Conservation (phyloP, 2,329 filamentous ascomycete species). For the Botrytis tulipae region DNA sequence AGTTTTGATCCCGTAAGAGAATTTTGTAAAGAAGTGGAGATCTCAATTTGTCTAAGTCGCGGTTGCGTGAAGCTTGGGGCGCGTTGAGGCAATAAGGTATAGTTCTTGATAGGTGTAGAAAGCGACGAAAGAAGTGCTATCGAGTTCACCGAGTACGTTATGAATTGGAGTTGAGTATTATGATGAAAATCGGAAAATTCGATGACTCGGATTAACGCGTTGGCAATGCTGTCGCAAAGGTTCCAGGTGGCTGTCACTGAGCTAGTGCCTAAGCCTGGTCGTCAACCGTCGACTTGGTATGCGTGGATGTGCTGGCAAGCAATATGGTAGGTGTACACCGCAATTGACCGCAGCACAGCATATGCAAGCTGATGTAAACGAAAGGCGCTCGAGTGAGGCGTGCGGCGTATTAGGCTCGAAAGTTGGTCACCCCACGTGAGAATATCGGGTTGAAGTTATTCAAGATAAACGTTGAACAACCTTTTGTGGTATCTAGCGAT, state of each 20-base stretch:
- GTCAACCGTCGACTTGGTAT: conserved; percentile 51
- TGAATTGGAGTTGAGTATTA: conserved; percentile 21
- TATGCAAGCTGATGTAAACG: conserved; percentile 56
- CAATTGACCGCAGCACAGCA: conserved; percentile 55
- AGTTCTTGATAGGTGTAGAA: conserved; percentile 22
- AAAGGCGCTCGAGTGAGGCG: conserved; percentile 43
- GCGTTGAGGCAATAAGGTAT: conserved; percentile 22
- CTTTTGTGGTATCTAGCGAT: conserved; percentile 27
- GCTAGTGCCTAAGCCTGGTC: conserved; percentile 35
- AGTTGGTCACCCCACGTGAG: conserved; percentile 35
- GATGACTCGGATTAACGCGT: conserved; percentile 24
- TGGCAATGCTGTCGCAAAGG: conserved; percentile 31
- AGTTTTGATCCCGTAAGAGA: conserved; percentile 33
- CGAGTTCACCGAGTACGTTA: conserved; percentile 23
- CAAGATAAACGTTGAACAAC: conserved; percentile 32
- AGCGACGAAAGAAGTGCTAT: conserved; percentile 18
- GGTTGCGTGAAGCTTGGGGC: conserved; percentile 17
- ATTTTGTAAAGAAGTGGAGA: conserved; percentile 20
- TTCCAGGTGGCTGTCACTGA: conserved; percentile 29
- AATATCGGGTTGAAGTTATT: conserved; percentile 25
- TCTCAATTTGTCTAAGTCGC: conserved; percentile 17
- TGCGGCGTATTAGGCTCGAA: conserved; percentile 33
- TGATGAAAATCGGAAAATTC: conserved; percentile 18
- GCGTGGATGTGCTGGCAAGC: conserved; percentile 62
- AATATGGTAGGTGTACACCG: conserved; percentile 48